Base-by-base conservation (phyloP, 805 yeast species). In the Suhomyces pyralidae region DNA sequence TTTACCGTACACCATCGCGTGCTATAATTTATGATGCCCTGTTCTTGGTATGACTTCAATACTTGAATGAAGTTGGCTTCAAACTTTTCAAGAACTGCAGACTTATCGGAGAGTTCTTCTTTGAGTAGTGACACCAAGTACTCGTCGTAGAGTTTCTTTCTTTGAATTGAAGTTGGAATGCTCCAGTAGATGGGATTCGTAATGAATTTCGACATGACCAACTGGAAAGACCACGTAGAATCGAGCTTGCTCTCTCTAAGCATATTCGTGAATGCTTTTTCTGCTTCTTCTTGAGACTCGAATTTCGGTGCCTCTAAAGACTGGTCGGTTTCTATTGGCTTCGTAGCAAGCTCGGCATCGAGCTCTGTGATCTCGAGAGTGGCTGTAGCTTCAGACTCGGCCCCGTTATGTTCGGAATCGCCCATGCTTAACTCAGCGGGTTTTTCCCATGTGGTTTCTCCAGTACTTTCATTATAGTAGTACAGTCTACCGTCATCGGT, bases 371-470 rank as follows among this genome's bases (percentile, higher is more conserved):
- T 56, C 22, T 53, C 53, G 32, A 48, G 47, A 5, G 26, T 38
- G 32, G 52, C 54, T 3, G 40, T 45, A 3, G 25, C 38, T n/a
- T 28, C 53, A 12, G 40, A 52, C 8, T 36, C 51, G 30, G 36
- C n/a, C 1, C 40, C 49, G 28, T 19, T 50, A n/a, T 19, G 15
- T 17, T 25, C 40, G 38, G 49, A 52, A 55, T 45, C 46, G 48
- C 46, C 48, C 40, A 51, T 34, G 9, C 32, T 51, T 15, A 81
- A 73, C 30, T 77, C 84, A 1, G 64, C 73, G 0, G 97, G 97
- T n/a, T 81, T 67, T 17, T 84, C 88, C 97, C 97, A 92, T 0
- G 85, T 83, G 17, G 94, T 85, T 60, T 84, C 83, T 5, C 82
- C 79, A 0, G 93, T 81, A 25, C 68, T 67, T 12, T 76, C 71